These are phyloP conservation scores for Colletotrichum coccodes DNA, from an alignment of 2,329 filamentous ascomycete genomes.

Conservation along the genomic window DNA sequence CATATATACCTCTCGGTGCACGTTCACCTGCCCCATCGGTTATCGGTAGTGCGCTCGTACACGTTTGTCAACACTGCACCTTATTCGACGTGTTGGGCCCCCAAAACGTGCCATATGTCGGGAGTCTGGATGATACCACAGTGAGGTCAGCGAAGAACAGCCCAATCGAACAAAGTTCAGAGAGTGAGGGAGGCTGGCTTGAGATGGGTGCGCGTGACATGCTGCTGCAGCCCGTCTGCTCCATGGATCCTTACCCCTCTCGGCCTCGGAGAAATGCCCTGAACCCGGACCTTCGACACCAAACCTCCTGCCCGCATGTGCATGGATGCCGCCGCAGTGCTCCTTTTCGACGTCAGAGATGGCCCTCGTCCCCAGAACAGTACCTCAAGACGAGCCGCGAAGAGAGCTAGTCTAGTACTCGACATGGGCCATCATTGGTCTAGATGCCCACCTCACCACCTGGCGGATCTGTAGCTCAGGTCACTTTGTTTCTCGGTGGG, in stretches of 20 bases:
- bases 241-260: conserved; percentile 30
- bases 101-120: conserved; percentile 7
- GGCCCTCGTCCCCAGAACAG: not conserved
- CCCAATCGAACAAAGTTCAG: conserved; percentile 6
- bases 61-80: not conserved
- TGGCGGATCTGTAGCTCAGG: not conserved
- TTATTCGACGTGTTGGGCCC: conserved; percentile 1
- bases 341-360: conserved; percentile 10
- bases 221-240: conserved; percentile 20
- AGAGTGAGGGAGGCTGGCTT: conserved; percentile 14
- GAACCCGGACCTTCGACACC: conserved; percentile 23
- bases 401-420: not conserved
- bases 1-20: conserved; percentile 1
- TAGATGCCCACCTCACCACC: not conserved
- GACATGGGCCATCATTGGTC: not conserved
- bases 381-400: not conserved
- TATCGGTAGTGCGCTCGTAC: conserved; percentile 23
- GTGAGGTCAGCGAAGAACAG: conserved; percentile 25
- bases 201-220: conserved; percentile 24
- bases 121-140: conserved; percentile 25
- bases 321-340: conserved; percentile 4
- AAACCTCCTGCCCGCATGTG: conserved; percentile 28
- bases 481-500: not conserved
- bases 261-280: conserved; percentile 27
- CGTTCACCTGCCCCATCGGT: conserved; percentile 11